These are phyloP conservation scores for Colletotrichum tofieldiae DNA, from an alignment of 2,329 filamentous ascomycete species.

Conservation along the genomic window DNA sequence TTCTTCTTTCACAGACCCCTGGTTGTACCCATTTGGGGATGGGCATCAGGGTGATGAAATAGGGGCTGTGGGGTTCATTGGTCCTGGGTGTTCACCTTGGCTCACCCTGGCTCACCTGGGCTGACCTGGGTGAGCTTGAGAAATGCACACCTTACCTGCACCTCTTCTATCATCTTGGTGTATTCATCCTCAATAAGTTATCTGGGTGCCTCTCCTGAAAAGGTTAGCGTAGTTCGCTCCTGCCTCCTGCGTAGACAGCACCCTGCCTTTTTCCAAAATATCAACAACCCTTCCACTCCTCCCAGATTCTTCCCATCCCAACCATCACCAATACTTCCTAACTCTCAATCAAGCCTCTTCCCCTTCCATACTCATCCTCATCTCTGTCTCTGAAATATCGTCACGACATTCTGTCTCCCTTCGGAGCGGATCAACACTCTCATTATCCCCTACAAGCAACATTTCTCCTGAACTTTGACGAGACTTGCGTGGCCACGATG, in stretches of 20 bases:
- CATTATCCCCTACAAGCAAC: not conserved
- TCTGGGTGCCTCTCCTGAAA: conserved; percentile 6
- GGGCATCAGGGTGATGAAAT: not conserved
- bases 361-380: not conserved
- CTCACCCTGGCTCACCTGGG: conserved; percentile 15
- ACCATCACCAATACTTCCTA: not conserved
- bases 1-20: not conserved
- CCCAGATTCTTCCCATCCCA: not conserved
- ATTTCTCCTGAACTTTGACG: not conserved
- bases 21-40: not conserved
- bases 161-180: conserved; percentile 3
- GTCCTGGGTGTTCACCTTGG: not conserved
- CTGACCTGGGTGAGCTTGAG: conserved; percentile 10
- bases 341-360: not conserved
- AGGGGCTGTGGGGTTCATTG: not conserved
- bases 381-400: not conserved
- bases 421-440: not conserved
- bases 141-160: conserved; percentile 3
- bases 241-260: conserved; percentile 16
- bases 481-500: conserved; percentile 17
- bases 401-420: not conserved
- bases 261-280: conserved; percentile 9
- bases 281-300: conserved; percentile 1
- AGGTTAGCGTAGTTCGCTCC: conserved; percentile 9
- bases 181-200: not conserved